Evolutionary conservation across 2,329 filamentous ascomycete genomes (phyloP), one percentile per base, ranked within the genome.

Genomic region (Scedosporium boydii): DNA sequence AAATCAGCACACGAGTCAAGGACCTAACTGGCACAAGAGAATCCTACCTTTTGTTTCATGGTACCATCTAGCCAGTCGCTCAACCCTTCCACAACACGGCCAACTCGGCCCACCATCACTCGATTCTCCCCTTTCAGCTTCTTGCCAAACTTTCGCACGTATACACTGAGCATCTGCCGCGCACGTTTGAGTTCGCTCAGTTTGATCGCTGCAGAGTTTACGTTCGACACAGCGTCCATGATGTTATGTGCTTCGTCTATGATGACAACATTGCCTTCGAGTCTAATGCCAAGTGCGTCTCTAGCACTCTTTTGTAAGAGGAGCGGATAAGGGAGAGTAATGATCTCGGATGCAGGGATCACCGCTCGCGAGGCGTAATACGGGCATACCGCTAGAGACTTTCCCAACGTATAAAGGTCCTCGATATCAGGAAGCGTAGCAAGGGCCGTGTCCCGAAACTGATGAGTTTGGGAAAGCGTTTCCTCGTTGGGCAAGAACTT

Each of bases 161-260:
- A 99, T 0, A 87, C 79, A 0, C 87, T 88, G 1, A 99, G 79
- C 75, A 96, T 92, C 58, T 82, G 81, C 61, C 90, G 83, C 2
- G 89, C 90, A 63, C 83, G 82, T 59, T 84, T 84, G 18, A 98
- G 77, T 65, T 97, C 92, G 27, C 78, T 77, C 3, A 96, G 77
- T 2, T 84, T 85, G 21, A 98, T 82, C 42, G 89, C 85, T 0
- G 91, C 85, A 0, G 93, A 93, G 71, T 97, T 87, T 41, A 96
- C 95, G 56, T 87, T 88, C 16, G 91, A 85, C 56, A 99, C 91
- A 0, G 93, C 92, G 72, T 97, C 93, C 88, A 97, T 96, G 60
- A 99, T 84, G 70, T 99, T 99, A 72, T 99, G 95, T 0, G 95
- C 95, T 77, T 99, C 95, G 68, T 99, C 95, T 58, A 99, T 90